Evolutionary conservation across 352 stramenopile species (phyloP).

Genomic region (Peronospora belbahrii): DNA sequence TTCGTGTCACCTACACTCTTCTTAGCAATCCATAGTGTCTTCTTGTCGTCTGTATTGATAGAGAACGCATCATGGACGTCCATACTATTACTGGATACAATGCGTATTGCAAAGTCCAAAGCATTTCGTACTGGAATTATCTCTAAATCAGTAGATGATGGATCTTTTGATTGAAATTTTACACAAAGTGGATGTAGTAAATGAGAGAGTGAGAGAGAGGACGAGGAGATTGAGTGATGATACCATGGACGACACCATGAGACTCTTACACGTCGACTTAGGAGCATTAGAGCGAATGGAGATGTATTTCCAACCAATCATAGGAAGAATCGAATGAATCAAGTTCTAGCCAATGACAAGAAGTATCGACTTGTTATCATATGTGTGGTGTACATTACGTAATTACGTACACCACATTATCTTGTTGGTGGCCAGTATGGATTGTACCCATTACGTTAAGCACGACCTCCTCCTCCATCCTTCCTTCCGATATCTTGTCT

Average conservation of each 20-base stretch:
- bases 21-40: conserved; percentile 28
- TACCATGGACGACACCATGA: too few relatives aligned
- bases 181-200: conserved; percentile 38
- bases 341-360: not conserved
- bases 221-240: not conserved
- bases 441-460: not conserved
- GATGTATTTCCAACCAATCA: not conserved
- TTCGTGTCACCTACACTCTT: conserved; percentile 2
- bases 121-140: conserved; percentile 44
- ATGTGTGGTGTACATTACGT: not conserved
- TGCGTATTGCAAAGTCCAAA: conserved; percentile 30
- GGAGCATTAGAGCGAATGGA: not conserved
- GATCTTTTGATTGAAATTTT: conserved; percentile 36
- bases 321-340: too few relatives aligned
- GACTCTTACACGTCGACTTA: not conserved
- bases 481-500: not conserved
- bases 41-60: conserved; percentile 22
- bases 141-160: conserved; percentile 25
- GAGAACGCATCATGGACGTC: conserved; percentile 5
- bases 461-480: not conserved
- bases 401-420: not conserved
- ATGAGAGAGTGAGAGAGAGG: conserved; percentile 24
- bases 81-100: not conserved
- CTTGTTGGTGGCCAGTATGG: not conserved
- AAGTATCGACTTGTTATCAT: too few relatives aligned